Conservation (phyloP, 441 rosid genomes). For the Mallotus japonicus region DNA sequence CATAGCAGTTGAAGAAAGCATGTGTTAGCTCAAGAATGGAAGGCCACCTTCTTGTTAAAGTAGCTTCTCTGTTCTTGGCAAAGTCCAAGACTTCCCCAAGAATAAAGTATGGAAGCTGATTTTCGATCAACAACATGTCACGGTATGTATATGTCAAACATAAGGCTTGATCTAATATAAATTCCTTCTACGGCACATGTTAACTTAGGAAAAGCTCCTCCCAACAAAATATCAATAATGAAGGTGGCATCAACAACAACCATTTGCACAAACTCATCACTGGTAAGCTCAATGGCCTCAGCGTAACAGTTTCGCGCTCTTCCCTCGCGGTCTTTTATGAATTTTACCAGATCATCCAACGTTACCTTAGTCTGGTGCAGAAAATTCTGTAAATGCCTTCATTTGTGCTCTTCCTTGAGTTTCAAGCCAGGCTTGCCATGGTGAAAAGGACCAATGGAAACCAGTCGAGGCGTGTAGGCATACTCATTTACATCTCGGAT, state of each 20-base stretch:
- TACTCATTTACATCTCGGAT: slow-evolving; percentile 8
- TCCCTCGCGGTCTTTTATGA: slow-evolving; percentile 3
- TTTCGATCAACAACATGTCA: slow-evolving; percentile 15
- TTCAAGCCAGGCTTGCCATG: slow-evolving; percentile 10
- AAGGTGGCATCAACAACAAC: slow-evolving; percentile 17
- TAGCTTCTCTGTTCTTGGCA: slow-evolving; percentile 5
- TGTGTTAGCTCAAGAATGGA: slow-evolving; percentile 1
- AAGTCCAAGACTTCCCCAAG: slow-evolving; percentile 14
- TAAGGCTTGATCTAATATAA: neutral
- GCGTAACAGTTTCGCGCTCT: slow-evolving; percentile 4
- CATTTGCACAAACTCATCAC: slow-evolving; percentile 14
- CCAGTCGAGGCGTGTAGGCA: slow-evolving; percentile 16
- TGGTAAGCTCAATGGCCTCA: slow-evolving; percentile 11
- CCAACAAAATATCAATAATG: neutral
- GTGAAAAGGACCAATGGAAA: slow-evolving; percentile 20
- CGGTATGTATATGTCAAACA: neutral
- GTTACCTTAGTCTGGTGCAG: slow-evolving; percentile 14
- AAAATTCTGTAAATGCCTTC: slow-evolving; percentile 17
- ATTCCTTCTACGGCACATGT: neutral
- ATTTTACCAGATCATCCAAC: slow-evolving; percentile 4
- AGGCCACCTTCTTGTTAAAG: neutral
- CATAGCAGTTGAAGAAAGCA: slow-evolving; percentile 9
- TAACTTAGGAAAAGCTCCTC: slow-evolving; percentile 6
- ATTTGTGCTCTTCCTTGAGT: slow-evolving; percentile 16
- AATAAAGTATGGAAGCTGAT: slow-evolving; percentile 18